These are phyloP conservation scores for Pouteria glomerata DNA, from an alignment of 148 eudicot genomes.

Conservation along the genomic window DNA sequence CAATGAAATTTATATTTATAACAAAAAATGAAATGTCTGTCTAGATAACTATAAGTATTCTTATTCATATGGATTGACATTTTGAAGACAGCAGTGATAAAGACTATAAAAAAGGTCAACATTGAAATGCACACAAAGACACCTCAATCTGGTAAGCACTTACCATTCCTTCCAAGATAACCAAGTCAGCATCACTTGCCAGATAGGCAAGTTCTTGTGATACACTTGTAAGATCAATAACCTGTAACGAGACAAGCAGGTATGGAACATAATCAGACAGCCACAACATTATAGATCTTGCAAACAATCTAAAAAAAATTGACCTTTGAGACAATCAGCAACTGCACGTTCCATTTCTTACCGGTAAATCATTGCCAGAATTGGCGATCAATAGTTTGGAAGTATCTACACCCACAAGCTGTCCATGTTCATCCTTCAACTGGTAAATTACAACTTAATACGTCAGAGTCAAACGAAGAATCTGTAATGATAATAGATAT, in stretches of 20 bases:
- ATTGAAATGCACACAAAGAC: not conserved
- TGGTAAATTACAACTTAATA: constrained; percentile 21
- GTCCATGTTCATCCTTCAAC: constrained; percentile 87
- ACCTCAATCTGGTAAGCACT: constrained; percentile 16
- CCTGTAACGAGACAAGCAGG: constrained; percentile 36
- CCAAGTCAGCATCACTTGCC: constrained; percentile 90
- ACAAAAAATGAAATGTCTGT: not conserved
- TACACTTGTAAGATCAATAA: constrained; percentile 80
- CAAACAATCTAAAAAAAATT: not conserved
- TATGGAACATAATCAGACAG: constrained; percentile 7
- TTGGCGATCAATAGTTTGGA: constrained; percentile 81
- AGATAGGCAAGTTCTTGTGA: constrained; percentile 92
- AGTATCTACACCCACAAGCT: constrained; percentile 78
- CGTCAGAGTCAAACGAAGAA: constrained; percentile 6
- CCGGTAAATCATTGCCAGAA: constrained; percentile 99
- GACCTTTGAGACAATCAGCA: not conserved
- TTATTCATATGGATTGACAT: not conserved
- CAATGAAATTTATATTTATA: not conserved
- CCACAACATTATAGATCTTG: constrained; percentile 7
- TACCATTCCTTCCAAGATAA: constrained; percentile 97
- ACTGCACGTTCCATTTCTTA: constrained; percentile 30
- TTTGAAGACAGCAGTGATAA: not conserved
- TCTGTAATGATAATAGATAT: not conserved
- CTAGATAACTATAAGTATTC: not conserved
- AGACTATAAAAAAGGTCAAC: not conserved